Evolutionary conservation across 2,329 filamentous ascomycete genomes (phyloP).

Genomic region (Hymenoscyphus occultus): DNA sequence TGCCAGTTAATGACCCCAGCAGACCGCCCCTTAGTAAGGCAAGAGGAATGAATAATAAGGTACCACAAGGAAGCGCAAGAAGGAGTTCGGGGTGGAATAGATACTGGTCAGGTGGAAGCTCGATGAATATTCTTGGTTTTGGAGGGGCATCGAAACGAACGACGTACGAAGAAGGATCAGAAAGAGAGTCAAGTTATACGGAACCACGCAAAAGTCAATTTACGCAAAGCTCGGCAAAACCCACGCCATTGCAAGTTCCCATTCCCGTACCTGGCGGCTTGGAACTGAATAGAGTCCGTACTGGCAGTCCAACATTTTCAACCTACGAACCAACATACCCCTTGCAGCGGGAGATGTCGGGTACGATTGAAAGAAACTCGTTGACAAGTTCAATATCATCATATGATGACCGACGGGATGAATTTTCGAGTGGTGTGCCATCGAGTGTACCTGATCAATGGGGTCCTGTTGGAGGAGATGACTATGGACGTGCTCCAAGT

Average conservation of each 20-base stretch:
- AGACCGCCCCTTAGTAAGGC: conserved; percentile 19
- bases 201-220: conserved; percentile 43
- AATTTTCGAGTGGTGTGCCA: conserved; percentile 64
- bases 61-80: conserved; percentile 23
- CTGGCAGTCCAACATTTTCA: conserved; percentile 67
- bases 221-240: conserved; percentile 65
- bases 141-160: conserved; percentile 41
- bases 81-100: conserved; percentile 73
- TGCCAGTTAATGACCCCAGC: conserved; percentile 34
- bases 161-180: conserved; percentile 49
- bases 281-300: conserved; percentile 59
- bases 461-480: conserved; percentile 39
- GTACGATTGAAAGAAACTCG: conserved; percentile 58
- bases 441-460: conserved; percentile 47
- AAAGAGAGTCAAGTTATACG: conserved; percentile 51
- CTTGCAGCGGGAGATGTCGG: conserved; percentile 56
- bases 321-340: conserved; percentile 47
- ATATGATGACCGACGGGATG: conserved; percentile 38
- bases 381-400: conserved; percentile 31
- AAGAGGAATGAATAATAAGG: conserved; percentile 12
- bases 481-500: conserved; percentile 48
- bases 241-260: conserved; percentile 64
- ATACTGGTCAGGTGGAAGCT: conserved; percentile 73
- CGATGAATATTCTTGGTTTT: conserved; percentile 62
- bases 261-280: conserved; percentile 50